Evolutionary conservation across 768 basidiomycete species (phyloP).

Genomic region (Suillus weaverae): DNA sequence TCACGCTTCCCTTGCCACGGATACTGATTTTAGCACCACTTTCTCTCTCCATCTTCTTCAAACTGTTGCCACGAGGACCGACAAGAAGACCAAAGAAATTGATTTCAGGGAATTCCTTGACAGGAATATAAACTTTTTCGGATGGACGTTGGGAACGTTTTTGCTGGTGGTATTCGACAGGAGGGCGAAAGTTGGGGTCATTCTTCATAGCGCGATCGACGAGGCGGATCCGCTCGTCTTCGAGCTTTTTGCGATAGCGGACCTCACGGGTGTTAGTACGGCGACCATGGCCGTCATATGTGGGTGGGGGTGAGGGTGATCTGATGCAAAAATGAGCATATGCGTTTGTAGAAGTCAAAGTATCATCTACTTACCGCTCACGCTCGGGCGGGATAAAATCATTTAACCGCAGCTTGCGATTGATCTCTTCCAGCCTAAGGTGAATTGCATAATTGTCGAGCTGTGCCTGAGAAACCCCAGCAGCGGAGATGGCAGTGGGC

Average conservation of each 20-base stretch:
- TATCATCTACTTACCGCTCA: constrained; percentile 62
- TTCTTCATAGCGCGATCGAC: constrained; percentile 97
- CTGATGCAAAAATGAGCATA: constrained; percentile 39
- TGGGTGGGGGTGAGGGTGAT: constrained; percentile 95
- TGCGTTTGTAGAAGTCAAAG: neutral
- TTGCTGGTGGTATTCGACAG: constrained; percentile 93
- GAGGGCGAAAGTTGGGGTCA: constrained; percentile 97
- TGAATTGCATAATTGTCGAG: constrained; percentile 98
- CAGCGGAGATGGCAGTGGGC: constrained; percentile 90
- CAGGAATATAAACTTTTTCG: constrained; percentile 99
- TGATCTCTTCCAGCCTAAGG: constrained; percentile 95
- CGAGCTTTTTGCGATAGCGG: constrained; percentile 93
- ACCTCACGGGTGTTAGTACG: constrained; percentile 98
- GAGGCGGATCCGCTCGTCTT: constrained; percentile 88
- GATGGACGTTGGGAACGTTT: constrained; percentile 92
- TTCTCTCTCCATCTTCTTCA: constrained; percentile 99
- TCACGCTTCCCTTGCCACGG: constrained; percentile 96
- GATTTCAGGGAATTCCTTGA: constrained; percentile 99
- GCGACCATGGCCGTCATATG: constrained; percentile 96
- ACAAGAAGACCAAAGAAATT: constrained; percentile 99
- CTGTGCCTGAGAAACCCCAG: constrained; percentile 92
- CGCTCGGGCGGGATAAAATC: constrained; percentile 95
- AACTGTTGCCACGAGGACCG: constrained; percentile 96
- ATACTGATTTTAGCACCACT: constrained; percentile 99
- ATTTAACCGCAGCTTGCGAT: constrained; percentile 88